Conservation (phyloP, 2,329 filamentous ascomycete genomes). For the Helotiales sp. region DNA sequence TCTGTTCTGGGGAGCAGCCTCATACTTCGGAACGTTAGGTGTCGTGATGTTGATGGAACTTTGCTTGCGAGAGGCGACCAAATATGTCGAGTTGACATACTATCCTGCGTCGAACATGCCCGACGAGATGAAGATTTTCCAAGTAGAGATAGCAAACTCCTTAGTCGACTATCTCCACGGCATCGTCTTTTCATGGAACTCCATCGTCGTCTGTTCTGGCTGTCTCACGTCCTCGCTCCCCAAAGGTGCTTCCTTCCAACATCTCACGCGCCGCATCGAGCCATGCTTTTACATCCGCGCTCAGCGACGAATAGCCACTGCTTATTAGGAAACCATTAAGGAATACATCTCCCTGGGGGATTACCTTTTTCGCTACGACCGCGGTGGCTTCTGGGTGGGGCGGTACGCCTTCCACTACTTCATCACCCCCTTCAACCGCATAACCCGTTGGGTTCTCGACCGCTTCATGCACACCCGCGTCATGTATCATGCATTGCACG, state of each 20-base stretch:
- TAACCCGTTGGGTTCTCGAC: conserved; percentile 58
- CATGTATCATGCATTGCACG: conserved; percentile 61
- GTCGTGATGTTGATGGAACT: neutral
- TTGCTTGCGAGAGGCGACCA: neutral
- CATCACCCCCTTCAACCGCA: neutral
- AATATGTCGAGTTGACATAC: neutral
- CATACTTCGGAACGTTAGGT: neutral
- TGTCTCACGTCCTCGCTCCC: too few relatives aligned
- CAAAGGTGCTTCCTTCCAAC: too few relatives aligned
- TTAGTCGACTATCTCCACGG: neutral
- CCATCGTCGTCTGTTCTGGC: neutral
- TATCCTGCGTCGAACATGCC: neutral
- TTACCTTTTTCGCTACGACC: neutral
- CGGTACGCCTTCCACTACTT: neutral
- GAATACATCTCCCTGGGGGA: neutral
- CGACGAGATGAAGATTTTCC: neutral
- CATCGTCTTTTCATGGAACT: neutral
- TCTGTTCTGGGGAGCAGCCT: neutral
- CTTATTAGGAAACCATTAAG: too few relatives aligned
- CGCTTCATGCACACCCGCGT: conserved; percentile 58
- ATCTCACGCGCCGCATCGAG: neutral
- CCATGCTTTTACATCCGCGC: neutral
- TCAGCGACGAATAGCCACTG: neutral
- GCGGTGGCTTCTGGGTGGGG: neutral
- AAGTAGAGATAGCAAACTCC: neutral